phyloP scores from a whole-genome alignment of 2,329 filamentous ascomycete species.

The Colletotrichum acutatum region DNA sequence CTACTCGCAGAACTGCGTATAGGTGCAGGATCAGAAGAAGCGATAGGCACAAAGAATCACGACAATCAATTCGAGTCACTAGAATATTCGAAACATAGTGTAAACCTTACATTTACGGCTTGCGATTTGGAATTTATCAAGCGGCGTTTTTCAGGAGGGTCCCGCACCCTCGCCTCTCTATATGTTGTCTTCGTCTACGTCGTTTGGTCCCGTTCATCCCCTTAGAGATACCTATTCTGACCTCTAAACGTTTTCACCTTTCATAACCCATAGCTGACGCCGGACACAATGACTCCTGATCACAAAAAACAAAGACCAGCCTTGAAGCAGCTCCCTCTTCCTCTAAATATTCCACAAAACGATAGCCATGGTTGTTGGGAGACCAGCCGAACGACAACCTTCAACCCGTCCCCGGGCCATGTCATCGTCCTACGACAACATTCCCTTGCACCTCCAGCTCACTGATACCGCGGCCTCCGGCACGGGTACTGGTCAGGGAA shows the following conservation, averaged over 20 bases:
- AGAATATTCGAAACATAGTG: not conserved
- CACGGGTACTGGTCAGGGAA: conserved; percentile 41
- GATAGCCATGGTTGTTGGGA: not conserved
- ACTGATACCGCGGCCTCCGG: conserved; percentile 24
- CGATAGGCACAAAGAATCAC: not conserved
- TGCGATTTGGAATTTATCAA: not conserved
- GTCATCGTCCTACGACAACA: not conserved
- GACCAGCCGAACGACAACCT: not conserved
- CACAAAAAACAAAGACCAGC: not conserved
- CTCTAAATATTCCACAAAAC: not conserved
- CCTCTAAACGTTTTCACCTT: too few species aligned
- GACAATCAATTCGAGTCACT: not conserved
- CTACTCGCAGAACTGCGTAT: not conserved
- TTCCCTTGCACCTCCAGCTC: not conserved
- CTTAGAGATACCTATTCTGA: too few species aligned
- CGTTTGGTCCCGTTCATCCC: not conserved
- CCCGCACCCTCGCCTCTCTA: not conserved
- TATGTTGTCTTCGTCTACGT: not conserved
- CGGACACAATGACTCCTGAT: not conserved
- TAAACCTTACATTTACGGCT: not conserved
- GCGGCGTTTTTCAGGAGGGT: not conserved
- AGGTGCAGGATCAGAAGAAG: not conserved
- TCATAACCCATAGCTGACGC: not conserved
- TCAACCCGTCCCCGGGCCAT: too few species aligned
- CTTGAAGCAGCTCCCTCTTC: not conserved